A percentile compares a stretch with the other conserved stretches of the same genome.
Conservation (phyloP, 106 monocot species). For the Cymbidium sinense region DNA sequence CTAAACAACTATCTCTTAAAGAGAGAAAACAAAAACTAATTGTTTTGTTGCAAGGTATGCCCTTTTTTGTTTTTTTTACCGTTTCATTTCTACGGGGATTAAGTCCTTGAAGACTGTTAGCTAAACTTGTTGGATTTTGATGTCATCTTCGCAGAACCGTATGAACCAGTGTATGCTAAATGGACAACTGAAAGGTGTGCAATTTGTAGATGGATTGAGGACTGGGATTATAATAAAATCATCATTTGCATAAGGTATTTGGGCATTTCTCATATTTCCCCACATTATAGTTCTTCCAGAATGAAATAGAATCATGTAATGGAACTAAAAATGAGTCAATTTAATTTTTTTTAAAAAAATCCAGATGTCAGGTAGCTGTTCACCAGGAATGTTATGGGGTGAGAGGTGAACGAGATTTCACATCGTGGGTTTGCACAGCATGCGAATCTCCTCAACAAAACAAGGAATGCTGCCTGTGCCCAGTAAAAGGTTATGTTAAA, state of each 20-base stretch:
- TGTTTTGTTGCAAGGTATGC: conserved; percentile 52
- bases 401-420: conserved; percentile 66
- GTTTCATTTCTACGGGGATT: not conserved
- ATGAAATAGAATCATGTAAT: not conserved
- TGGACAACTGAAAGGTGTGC: conserved; percentile 99
- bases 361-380: conserved; percentile 97
- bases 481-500: conserved; percentile 62
- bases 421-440: conserved; percentile 95
- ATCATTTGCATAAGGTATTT: conserved; percentile 90
- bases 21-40: conserved; percentile 62
- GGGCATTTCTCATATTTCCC: not conserved
- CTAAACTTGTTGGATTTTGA: not conserved
- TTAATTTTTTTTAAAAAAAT: not conserved
- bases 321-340: not conserved
- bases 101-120: not conserved
- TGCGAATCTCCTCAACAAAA: conserved; percentile 71
- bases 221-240: conserved; percentile 99
- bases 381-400: conserved; percentile 99
- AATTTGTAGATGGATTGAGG: conserved; percentile 98
- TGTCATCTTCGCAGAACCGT: conserved; percentile 44
- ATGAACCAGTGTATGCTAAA: conserved; percentile 73
- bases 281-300: not conserved
- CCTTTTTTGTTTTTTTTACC: not conserved
- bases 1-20: conserved; percentile 47
- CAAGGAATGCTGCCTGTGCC: conserved; percentile 91